Evolutionary conservation across 177 flowering plant genomes (phyloP).

Genomic region (Tripterygium wilfordii): DNA sequence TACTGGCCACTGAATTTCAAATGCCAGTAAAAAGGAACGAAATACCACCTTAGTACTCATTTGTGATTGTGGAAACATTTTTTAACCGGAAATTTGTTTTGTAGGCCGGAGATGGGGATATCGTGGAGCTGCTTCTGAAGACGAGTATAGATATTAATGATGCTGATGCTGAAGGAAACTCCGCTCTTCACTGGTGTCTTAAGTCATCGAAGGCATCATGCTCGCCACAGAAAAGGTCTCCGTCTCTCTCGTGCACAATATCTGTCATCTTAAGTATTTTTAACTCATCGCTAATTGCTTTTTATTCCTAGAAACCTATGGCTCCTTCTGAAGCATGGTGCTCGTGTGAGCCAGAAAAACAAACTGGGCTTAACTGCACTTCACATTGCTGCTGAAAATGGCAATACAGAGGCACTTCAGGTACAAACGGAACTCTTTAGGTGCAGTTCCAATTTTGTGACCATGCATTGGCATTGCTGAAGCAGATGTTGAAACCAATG

Average conservation of each 20-base stretch:
- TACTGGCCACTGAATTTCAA: no score
- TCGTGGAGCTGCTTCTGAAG: conserved; percentile 39
- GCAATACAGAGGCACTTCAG: conserved; percentile 41
- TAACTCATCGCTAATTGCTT: neutral
- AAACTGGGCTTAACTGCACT: conserved; percentile 44
- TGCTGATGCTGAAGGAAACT: conserved; percentile 44
- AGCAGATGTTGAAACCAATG: no score
- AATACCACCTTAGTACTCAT: no score
- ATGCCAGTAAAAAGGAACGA: no score
- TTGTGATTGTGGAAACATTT: neutral
- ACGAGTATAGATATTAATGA: conserved; percentile 36
- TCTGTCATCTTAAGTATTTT: neutral
- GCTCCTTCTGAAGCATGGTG: conserved; percentile 48
- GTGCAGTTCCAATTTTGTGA: no score
- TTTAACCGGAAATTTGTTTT: neutral
- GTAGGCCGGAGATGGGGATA: conserved; percentile 49
- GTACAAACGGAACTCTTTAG: conserved; percentile 14
- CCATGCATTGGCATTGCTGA: no score
- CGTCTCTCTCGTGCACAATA: conserved; percentile 13
- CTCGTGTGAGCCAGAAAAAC: conserved; percentile 36
- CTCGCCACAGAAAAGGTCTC: conserved; percentile 31
- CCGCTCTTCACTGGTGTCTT: conserved; percentile 52
- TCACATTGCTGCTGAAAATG: conserved; percentile 52
- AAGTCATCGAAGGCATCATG: conserved; percentile 17
- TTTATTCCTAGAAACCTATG: conserved; percentile 21